Evolutionary conservation across 495 filamentous ascomycete species (phyloP).

Genomic region (Daldinia loculata): DNA sequence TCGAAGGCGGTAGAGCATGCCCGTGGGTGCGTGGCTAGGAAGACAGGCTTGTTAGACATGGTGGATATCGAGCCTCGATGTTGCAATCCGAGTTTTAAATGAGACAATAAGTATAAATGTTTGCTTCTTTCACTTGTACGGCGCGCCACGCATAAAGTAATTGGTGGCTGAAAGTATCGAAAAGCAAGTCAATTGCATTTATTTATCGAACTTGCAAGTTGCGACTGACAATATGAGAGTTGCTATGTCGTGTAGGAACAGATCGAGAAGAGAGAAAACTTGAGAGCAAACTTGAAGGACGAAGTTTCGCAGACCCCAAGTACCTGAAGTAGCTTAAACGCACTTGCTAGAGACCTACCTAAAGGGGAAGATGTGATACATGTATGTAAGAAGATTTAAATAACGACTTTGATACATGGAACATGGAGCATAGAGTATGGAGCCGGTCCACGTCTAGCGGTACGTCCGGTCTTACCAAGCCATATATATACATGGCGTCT

Average conservation of each 20-base stretch:
- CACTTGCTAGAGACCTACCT: background rate
- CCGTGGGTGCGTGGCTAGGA: conserved; percentile 90
- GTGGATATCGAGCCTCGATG: conserved; percentile 36
- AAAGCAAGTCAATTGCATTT: conserved; percentile 36
- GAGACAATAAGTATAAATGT: conserved; percentile 14
- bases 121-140: conserved; percentile 29
- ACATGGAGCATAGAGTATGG: conserved; percentile 4
- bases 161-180: conserved; percentile 35
- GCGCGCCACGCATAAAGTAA: conserved; percentile 45
- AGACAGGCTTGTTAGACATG: conserved; percentile 85
- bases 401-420: background rate
- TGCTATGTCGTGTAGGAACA: background rate
- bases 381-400: background rate
- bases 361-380: conserved; percentile 1
- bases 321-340: background rate
- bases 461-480: conserved; percentile 5
- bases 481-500: background rate
- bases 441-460: conserved; percentile 15
- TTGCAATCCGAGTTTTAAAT: conserved; percentile 38
- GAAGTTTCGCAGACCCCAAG: conserved; percentile 23
- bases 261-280: conserved; percentile 9
- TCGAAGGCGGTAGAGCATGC: conserved; percentile 97
- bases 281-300: conserved; percentile 17
- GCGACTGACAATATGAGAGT: conserved; percentile 2
- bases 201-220: conserved; percentile 15